phyloP scores from a whole-genome alignment of 345 rosid genomes.

The Aurinia saxatilis region DNA sequence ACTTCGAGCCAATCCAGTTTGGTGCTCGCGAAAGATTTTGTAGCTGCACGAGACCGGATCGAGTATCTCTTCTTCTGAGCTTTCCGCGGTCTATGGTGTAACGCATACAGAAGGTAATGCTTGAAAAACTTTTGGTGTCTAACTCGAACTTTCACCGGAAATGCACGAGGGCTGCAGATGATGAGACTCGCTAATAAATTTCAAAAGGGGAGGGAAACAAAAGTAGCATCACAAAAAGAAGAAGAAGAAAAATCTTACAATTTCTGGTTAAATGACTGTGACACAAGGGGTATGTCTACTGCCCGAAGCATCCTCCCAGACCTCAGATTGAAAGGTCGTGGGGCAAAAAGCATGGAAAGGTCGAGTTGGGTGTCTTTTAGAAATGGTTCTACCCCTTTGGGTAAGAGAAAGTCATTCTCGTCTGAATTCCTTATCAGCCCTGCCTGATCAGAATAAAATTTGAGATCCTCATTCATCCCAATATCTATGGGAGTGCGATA shows the following conservation, averaged over 20 bases:
- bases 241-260: conserved; percentile 45
- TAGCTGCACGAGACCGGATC: no score
- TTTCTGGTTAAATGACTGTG: conserved; percentile 90
- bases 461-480: conserved; percentile 85
- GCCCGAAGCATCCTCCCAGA: conserved; percentile 79
- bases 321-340: conserved; percentile 82
- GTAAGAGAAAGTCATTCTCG: conserved; percentile 57
- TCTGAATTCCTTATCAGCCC: conserved; percentile 44
- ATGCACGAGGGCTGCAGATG: conserved; percentile 63
- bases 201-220: neutral
- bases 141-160: conserved; percentile 82
- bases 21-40: no score
- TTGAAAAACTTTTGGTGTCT: conserved; percentile 78
- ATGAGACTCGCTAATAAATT: neutral
- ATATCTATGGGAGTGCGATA: conserved; percentile 89
- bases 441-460: conserved; percentile 84
- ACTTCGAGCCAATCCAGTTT: no score
- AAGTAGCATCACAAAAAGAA: conserved; percentile 17
- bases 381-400: conserved; percentile 76
- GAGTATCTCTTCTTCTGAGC: no score
- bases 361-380: conserved; percentile 63
- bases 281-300: conserved; percentile 88
- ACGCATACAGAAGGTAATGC: conserved; percentile 73
- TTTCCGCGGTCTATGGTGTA: no score
- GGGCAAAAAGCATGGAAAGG: conserved; percentile 65